Evolutionary conservation across 441 rosid species (phyloP), one percentile per base, ranked within the genome.

Genomic region (Mallotus repandus): DNA sequence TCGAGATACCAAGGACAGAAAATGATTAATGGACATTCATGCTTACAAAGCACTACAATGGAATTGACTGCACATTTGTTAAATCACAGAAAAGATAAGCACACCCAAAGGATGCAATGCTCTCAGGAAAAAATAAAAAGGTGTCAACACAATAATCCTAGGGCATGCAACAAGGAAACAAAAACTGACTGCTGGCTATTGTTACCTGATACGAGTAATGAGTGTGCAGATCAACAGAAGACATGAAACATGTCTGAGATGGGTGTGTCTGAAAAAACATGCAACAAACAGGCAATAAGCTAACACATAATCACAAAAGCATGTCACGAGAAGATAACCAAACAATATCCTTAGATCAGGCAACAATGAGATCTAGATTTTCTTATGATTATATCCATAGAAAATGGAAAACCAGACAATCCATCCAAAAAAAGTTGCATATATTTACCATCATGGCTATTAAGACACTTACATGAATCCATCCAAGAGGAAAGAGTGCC

Each of bases 161-260:
- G 38, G 43, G 7, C 43, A 35, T 49, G 19, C 58, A 41, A 54
- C 4, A 59, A 35, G 41, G 63, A 11, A 55, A 38, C 8, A 56
- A 74, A 61, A 22, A 59, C 56, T 2, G 22, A 38, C 22, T 32
- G 13, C 4, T 22, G 0, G 52, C 35, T 11, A 38, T 25, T 19
- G 41, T 75, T 79, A 89, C 93, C 97, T 95, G 98, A 75, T 96
- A 93, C 0, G 97, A 96, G 86, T 93, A 93, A 82, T 96, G 99
- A 35, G 99, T 93, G 79, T 96, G 99, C 74, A 93, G 89, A 88
- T 93, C 98, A 73, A 96, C 98, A 9, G 98, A 93, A 69, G 98
- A 96, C 99, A 93, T 96, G 86, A 96, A 96, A 84, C 96, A 96
- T 67, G 97, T 89, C 81, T 96, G 98, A 1, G 98, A 82, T 64